These are phyloP conservation scores for Paracamarosporium sp. DNA, from an alignment of 2,329 filamentous ascomycete species.

Conservation along the genomic window DNA sequence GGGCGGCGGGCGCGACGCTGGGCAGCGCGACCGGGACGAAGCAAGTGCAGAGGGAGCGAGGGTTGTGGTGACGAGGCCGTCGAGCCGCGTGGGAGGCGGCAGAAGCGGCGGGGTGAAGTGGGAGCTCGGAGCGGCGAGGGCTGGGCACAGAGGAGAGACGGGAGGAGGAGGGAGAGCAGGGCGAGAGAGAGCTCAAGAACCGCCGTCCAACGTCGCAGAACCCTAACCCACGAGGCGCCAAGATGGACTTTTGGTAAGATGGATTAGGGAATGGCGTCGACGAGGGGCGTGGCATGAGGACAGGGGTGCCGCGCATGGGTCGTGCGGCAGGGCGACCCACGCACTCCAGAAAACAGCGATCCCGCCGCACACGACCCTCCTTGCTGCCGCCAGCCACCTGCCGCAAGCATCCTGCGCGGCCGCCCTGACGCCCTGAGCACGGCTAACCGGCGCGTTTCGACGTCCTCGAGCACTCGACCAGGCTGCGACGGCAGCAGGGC, in stretches of 20 bases:
- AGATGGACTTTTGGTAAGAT: constrained; percentile 6
- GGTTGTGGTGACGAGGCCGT: background rate
- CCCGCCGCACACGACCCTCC: constrained; percentile 3
- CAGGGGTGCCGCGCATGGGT: background rate
- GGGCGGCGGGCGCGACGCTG: constrained; percentile 29
- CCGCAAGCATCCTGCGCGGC: background rate
- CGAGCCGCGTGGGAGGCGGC: background rate
- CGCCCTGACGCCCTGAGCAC: background rate
- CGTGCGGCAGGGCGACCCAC: background rate
- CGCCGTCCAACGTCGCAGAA: constrained; percentile 5
- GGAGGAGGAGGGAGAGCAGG: constrained; percentile 4
- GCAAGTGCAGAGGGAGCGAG: constrained; percentile 1
- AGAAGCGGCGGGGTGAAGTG: background rate
- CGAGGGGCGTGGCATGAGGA: background rate
- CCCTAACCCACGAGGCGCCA: constrained; percentile 1
- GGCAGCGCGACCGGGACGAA: constrained; percentile 18
- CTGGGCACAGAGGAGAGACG: background rate
- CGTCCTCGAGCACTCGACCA: too few relatives aligned
- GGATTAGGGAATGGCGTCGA: constrained; percentile 5
- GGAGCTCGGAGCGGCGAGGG: background rate
- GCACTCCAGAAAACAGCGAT: too few relatives aligned
- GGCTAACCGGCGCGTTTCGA: background rate
- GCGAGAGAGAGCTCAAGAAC: constrained; percentile 5
- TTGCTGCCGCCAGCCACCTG: constrained; percentile 5
- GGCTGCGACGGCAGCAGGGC: too few relatives aligned